Base-by-base conservation (phyloP, 129 eudicot genomes). In the Ambrosia artemisiifolia region DNA sequence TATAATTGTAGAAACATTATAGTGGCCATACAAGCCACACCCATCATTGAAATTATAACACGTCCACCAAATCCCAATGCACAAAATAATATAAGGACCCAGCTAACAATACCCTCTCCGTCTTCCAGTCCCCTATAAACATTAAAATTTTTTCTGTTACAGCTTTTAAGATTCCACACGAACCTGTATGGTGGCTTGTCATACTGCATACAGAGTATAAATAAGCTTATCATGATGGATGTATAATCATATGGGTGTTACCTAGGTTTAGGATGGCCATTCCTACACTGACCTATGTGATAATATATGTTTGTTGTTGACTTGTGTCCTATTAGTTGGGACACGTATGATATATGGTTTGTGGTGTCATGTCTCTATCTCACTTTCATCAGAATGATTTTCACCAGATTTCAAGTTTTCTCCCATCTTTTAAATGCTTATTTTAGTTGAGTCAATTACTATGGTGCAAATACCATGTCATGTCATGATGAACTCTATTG, bases 231-330 rank as follows among this genome's bases (percentile, higher is more conserved):
- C 0, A 50, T 50, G 10, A 16, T 16, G 24, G 56, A 50, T n/a
- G 24, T 50, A 50, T 50, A 50, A 50, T 50, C 56, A 50, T 50
- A 50, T 50, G 56, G 56, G 56, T 50, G 56, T 50, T 50, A 20
- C 7, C 24, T 50, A 14, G 24, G 20, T 50, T 50, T 50, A 50
- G 19, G 20, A 50, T n/a, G 20, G 56, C 14, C 56, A n/a, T 16
- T 50, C 18, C 73, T 50, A 35, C 16, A 33, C 16, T 28, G 33
- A 24, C 19, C 73, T 32, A 4, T 69, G 49, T 2, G 1, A 8
- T 28, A 34, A 18, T 30, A 51, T 1, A 35, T 44, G 35, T 69
- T 13, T 44, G 57, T 7, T 47, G 44, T 24, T 24, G n/a, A n/a
- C n/a, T n/a, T n/a, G n/a, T n/a, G n/a, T 24, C 1, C 28, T 1